These are phyloP conservation scores for Trichoderma breve DNA, from an alignment of 2,329 filamentous ascomycete species.

Conservation along the genomic window DNA sequence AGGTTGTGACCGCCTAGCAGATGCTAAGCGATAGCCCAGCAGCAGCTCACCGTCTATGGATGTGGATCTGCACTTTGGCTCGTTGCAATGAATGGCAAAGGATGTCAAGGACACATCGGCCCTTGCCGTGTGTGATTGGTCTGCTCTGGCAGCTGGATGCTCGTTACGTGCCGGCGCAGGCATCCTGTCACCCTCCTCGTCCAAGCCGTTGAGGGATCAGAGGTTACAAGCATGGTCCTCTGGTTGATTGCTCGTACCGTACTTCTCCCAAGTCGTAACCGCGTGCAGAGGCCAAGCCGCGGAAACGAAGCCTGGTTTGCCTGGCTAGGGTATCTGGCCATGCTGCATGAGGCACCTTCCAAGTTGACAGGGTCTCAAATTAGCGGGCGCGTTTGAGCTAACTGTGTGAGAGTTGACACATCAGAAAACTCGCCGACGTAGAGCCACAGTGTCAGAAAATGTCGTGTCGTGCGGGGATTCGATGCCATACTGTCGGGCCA, in stretches of 20 bases:
- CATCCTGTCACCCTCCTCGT: neutral
- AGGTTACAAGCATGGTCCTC: neutral
- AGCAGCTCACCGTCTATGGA: neutral
- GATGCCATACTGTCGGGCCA: conserved; percentile 25
- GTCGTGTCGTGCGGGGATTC: conserved; percentile 13
- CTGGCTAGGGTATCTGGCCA: conserved; percentile 4
- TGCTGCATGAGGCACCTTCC: conserved; percentile 11
- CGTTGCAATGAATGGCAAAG: neutral
- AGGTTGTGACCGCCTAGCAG: neutral
- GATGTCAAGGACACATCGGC: neutral
- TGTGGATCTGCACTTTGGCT: conserved; percentile 11
- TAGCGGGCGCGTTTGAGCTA: neutral
- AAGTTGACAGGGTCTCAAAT: conserved; percentile 15
- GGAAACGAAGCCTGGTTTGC: conserved; percentile 4
- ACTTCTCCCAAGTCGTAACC: neutral
- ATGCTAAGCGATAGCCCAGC: neutral
- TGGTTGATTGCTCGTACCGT: neutral
- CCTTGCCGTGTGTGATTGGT: conserved; percentile 1
- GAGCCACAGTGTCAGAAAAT: conserved; percentile 14
- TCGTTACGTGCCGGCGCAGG: neutral
- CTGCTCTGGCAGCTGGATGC: neutral
- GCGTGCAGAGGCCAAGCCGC: conserved; percentile 10
- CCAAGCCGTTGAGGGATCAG: neutral
- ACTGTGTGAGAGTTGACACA: conserved; percentile 19
- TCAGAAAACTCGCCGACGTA: conserved; percentile 16